These are phyloP conservation scores for Candida sanyaensis DNA, from an alignment of 1,139 yeast genomes.

Conservation along the genomic window DNA sequence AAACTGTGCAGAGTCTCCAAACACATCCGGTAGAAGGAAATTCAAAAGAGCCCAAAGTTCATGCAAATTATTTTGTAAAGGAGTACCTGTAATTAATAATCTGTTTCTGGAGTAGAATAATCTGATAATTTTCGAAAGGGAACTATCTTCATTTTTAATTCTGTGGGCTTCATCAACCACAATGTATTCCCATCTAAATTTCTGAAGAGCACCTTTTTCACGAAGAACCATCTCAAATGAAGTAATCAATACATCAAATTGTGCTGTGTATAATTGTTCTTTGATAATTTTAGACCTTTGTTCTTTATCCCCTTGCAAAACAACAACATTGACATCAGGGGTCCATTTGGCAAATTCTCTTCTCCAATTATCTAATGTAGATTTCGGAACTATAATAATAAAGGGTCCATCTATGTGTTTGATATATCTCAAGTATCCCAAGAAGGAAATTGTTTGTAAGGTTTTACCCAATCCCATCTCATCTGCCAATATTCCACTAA, in stretches of 20 bases:
- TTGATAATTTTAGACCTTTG: conserved; percentile 64
- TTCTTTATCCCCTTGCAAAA: conserved; percentile 86
- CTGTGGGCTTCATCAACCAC: conserved; percentile 97
- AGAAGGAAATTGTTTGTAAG: conserved; percentile 55
- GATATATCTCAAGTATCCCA: conserved; percentile 82
- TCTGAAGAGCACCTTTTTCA: conserved; percentile 78
- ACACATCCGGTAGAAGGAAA: conserved; percentile 90
- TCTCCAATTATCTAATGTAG: conserved; percentile 94
- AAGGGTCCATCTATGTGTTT: conserved; percentile 87
- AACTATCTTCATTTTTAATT: conserved; percentile 90
- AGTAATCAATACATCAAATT: conserved; percentile 87
- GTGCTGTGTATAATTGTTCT: conserved; percentile 60
- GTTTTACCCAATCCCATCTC: conserved; percentile 56
- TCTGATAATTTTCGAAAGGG: conserved; percentile 86
- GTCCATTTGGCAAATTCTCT: conserved; percentile 95
- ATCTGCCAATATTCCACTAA: conserved; percentile 50
- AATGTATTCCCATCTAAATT: conserved; percentile 90
- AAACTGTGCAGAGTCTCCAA: conserved; percentile 85
- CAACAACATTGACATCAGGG: conserved; percentile 87
- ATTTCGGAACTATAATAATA: conserved; percentile 89
- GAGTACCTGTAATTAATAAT: conserved; percentile 91
- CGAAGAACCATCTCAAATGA: conserved; percentile 92
- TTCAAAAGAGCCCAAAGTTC: conserved; percentile 95
- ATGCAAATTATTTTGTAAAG: conserved; percentile 90
- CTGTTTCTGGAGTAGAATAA: conserved; percentile 83